Conservation (phyloP, 192 early-diverging fungal species). For the Phlyctochytrium planicorne region DNA sequence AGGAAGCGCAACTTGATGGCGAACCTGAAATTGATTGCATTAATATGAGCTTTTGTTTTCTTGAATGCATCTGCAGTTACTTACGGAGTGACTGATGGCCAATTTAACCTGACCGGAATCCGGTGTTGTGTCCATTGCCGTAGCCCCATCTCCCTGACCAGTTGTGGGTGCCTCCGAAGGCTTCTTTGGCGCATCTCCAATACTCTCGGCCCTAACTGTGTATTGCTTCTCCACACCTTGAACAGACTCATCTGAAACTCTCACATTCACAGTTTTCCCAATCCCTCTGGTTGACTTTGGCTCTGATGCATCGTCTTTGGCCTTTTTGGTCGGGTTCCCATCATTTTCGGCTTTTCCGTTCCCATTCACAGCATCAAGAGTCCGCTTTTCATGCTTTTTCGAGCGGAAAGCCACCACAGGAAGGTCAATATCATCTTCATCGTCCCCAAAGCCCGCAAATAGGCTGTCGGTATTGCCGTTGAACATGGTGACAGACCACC, state of each 20-base stretch:
- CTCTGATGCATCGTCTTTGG: not conserved
- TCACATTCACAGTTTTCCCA: not conserved
- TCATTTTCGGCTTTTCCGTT: not conserved
- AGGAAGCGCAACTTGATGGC: constrained; percentile 94
- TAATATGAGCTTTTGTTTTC: not conserved
- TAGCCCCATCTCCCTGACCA: not conserved
- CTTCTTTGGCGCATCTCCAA: constrained; percentile 21
- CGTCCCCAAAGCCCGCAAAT: constrained; percentile 26
- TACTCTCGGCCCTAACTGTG: constrained; percentile 24
- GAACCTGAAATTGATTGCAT: constrained; percentile 54
- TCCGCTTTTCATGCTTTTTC: not conserved
- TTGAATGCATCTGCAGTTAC: not conserved
- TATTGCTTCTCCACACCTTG: constrained; percentile 24
- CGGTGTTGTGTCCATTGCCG: not conserved
- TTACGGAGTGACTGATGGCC: constrained; percentile 34
- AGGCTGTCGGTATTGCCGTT: constrained; percentile 1
- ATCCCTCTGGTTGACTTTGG: not conserved
- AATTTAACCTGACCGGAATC: constrained; percentile 13
- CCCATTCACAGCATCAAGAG: not conserved
- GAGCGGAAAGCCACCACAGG: not conserved
- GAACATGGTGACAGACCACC: not conserved
- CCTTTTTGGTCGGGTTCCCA: not conserved
- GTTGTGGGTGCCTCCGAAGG: not conserved
- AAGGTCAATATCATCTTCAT: constrained; percentile 23
- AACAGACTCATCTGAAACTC: constrained; percentile 18